These are phyloP conservation scores for Colletotrichum tabaci DNA, from an alignment of 2,329 filamentous ascomycete genomes.

Conservation along the genomic window DNA sequence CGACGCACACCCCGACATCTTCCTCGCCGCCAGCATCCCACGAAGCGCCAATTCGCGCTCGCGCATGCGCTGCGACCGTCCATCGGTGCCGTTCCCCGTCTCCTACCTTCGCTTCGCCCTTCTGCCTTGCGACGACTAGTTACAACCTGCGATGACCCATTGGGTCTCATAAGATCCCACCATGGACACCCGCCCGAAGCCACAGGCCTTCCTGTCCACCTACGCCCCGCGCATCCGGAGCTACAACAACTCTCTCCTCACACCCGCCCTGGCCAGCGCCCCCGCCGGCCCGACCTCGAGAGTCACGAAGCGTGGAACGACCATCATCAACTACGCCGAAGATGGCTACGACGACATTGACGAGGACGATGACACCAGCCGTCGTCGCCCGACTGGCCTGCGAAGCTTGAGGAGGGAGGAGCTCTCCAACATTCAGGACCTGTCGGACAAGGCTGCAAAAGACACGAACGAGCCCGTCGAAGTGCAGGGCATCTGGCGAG, in stretches of 20 bases:
- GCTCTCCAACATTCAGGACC: slow-evolving; percentile 72
- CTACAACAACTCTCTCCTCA: slow-evolving; percentile 93
- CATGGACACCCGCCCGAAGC: slow-evolving; percentile 68
- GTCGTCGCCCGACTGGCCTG: slow-evolving; percentile 86
- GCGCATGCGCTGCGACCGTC: slow-evolving; percentile 14
- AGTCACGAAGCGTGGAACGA: slow-evolving; percentile 97
- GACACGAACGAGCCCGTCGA: slow-evolving; percentile 85
- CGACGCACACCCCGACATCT: background rate
- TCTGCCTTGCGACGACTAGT: slow-evolving; percentile 29
- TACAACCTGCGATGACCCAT: slow-evolving; percentile 38
- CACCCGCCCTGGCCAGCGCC: slow-evolving; percentile 82
- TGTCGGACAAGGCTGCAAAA: slow-evolving; percentile 85
- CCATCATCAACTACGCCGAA: slow-evolving; percentile 97
- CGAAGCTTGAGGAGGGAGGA: slow-evolving; percentile 85
- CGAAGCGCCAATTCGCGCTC: slow-evolving; percentile 8
- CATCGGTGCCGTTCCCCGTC: background rate
- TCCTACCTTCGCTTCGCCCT: background rate
- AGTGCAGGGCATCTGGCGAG: slow-evolving; percentile 91
- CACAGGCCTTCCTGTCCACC: slow-evolving; percentile 90
- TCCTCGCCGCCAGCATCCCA: background rate
- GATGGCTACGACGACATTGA: slow-evolving; percentile 89
- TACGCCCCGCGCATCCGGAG: slow-evolving; percentile 92
- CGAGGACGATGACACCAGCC: slow-evolving; percentile 80
- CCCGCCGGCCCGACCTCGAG: slow-evolving; percentile 78
- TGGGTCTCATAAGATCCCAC: slow-evolving; percentile 36